Base-by-base conservation (phyloP, 2,329 filamentous ascomycete species). In the Cordyceps cicadae region DNA sequence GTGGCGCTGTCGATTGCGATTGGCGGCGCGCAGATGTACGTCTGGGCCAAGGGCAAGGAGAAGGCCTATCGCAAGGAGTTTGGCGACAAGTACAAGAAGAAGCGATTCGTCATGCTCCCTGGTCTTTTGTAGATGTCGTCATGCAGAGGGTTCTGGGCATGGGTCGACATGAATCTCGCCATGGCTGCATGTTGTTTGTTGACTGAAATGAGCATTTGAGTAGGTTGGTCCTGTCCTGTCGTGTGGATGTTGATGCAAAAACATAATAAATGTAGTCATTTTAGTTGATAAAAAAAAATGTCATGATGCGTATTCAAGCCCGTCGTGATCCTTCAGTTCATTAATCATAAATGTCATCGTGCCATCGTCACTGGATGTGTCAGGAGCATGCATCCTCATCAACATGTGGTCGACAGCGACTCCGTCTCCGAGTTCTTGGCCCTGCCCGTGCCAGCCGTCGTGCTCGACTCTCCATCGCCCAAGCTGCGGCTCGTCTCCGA, bases 41-140 rank as follows among this genome's bases (percentile, higher is more conserved):
- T 79, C 57, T 99, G 94, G 94, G 93, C 88, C 45, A 84, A 83
- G 75, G 93, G 91, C 80, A 97, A 97, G 83, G 94, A 99, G 81
- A 84, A 80, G 70, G 86, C 90, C 61, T 94, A 97, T 73, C 86
- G 94, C 68, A 88, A 88, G 74, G 90, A 96, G 73, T 96, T 97
- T 74, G 89, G 89, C 46, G 89, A 92, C 72, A 89, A 87, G 76
- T 99, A 99, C 78, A 92, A 93, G 87, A 92, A 88, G 80, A 97
- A 99, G 90, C 85, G 85, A 70, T 93, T 81, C 70, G 86, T 84
- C 63, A 88, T 96, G 76, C 74, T 97, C 62, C 91, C 94, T 3
- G 89, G 89, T 3, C 76, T 96, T 55, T 81, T 87, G 71, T 94
- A 77, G 76, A 56, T 54, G 41, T 2, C 17, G n/a, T 19, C 32